These are phyloP conservation scores for Termitomyces bulborhizus DNA, from an alignment of 768 basidiomycete genomes.

Conservation along the genomic window DNA sequence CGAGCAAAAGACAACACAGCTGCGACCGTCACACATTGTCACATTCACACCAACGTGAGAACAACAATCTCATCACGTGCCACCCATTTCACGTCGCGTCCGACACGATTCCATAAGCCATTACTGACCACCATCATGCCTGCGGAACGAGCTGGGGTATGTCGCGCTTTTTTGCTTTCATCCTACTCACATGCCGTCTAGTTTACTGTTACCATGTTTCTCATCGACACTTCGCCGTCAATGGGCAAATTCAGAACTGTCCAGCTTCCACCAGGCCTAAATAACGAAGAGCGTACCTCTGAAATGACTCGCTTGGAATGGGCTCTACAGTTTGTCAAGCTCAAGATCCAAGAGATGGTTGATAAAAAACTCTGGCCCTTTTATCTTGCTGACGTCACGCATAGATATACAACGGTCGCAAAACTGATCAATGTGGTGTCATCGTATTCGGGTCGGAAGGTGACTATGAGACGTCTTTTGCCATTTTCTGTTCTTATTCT, in stretches of 20 bases:
- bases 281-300: conserved; percentile 41
- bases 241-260: conserved; percentile 68
- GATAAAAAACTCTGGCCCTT: background rate
- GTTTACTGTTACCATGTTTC: conserved; percentile 86
- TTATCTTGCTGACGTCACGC: background rate
- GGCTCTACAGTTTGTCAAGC: conserved; percentile 80
- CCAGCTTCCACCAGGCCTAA: conserved; percentile 44
- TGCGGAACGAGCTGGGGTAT: conserved; percentile 74
- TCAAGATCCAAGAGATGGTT: conserved; percentile 91
- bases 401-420: conserved; percentile 86
- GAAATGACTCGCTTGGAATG: conserved; percentile 78
- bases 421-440: conserved; percentile 93
- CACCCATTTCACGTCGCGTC: conserved; percentile 28
- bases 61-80: conserved; percentile 25
- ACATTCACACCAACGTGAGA: conserved; percentile 17
- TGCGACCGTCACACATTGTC: conserved; percentile 16
- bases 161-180: conserved; percentile 15
- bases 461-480: conserved; percentile 9
- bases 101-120: conserved; percentile 6
- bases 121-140: conserved; percentile 44
- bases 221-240: conserved; percentile 82
- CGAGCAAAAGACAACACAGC: conserved; percentile 26
- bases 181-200: conserved; percentile 23
- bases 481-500: background rate
- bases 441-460: conserved; percentile 83